Conservation (phyloP, 371 early-diverging fungal genomes). For the Syncephalastrum racemosum region DNA sequence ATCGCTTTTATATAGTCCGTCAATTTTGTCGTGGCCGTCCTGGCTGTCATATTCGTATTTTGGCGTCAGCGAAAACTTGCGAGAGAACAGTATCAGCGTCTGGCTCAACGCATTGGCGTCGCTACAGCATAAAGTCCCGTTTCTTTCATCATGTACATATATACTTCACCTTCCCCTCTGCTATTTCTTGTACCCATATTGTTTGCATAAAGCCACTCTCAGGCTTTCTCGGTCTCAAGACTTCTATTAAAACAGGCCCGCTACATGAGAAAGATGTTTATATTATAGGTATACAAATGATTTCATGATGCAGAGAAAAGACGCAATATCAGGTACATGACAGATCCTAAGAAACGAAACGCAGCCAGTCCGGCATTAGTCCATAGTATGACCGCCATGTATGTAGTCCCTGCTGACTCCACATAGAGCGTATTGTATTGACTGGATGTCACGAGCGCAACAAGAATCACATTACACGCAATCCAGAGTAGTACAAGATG, state of each 20-base stretch:
- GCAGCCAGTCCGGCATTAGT: conserved; percentile 77
- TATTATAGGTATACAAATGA: background rate
- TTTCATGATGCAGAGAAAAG: conserved; percentile 23
- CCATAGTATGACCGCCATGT: conserved; percentile 85
- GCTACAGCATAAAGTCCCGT: too few relatives aligned
- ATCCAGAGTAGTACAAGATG: conserved; percentile 81
- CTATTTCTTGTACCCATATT: too few relatives aligned
- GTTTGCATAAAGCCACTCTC: too few relatives aligned
- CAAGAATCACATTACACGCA: conserved; percentile 77
- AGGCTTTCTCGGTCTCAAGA: too few relatives aligned
- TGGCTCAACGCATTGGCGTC: conserved; percentile 46
- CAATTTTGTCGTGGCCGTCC: conserved; percentile 32
- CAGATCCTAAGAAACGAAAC: conserved; percentile 79
- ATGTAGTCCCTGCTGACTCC: conserved; percentile 55
- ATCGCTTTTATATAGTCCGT: conserved; percentile 16
- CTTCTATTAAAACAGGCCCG: background rate
- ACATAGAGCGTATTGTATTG: conserved; percentile 31
- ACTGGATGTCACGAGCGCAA: conserved; percentile 53
- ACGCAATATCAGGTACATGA: conserved; percentile 66
- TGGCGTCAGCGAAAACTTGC: conserved; percentile 48
- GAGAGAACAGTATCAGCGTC: conserved; percentile 38
- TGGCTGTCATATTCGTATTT: conserved; percentile 28
- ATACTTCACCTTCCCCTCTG: too few relatives aligned
- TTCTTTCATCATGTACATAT: too few relatives aligned
- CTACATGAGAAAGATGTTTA: background rate